phyloP scores from a whole-genome alignment of 2,329 filamentous ascomycete genomes.

The Trichoderma atroviride region DNA sequence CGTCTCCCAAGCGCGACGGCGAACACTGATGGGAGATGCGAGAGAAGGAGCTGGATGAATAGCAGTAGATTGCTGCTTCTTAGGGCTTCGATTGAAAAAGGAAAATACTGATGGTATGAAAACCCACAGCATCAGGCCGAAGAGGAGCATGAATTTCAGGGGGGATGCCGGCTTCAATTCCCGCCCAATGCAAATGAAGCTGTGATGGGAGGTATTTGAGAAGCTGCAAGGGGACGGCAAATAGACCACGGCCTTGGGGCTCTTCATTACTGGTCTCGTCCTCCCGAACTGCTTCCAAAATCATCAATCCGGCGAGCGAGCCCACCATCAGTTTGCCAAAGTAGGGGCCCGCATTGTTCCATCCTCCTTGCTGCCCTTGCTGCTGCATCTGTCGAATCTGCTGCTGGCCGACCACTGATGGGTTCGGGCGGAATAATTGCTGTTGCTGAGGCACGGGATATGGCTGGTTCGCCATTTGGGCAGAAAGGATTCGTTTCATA shows the following conservation, averaged over 20 bases:
- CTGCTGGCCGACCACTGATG: constrained; percentile 56
- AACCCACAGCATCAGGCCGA: constrained; percentile 58
- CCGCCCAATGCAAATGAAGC: constrained; percentile 56
- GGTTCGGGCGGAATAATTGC: constrained; percentile 51
- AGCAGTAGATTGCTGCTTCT: constrained; percentile 49
- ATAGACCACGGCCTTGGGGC: constrained; percentile 67
- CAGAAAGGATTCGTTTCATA: constrained; percentile 64
- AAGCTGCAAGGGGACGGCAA: constrained; percentile 63
- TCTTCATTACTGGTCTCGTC: constrained; percentile 66
- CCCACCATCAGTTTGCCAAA: constrained; percentile 87
- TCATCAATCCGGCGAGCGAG: constrained; percentile 88
- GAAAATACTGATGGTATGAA: constrained; percentile 58
- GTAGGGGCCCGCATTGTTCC: constrained; percentile 59
- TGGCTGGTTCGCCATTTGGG: constrained; percentile 58
- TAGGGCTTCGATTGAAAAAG: constrained; percentile 51
- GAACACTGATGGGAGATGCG: constrained; percentile 80
- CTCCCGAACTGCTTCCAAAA: constrained; percentile 77
- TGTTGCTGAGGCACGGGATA: constrained; percentile 54
- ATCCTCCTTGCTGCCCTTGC: constrained; percentile 54
- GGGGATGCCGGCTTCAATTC: constrained; percentile 57
- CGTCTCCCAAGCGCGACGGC: constrained; percentile 88
- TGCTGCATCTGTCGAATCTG: constrained; percentile 52
- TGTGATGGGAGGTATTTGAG: constrained; percentile 52
- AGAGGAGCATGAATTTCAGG: constrained; percentile 55
- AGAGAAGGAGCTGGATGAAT: constrained; percentile 66